Base-by-base conservation (phyloP, 2,329 filamentous ascomycete species). In the Exophiala phaeomuriformis region DNA sequence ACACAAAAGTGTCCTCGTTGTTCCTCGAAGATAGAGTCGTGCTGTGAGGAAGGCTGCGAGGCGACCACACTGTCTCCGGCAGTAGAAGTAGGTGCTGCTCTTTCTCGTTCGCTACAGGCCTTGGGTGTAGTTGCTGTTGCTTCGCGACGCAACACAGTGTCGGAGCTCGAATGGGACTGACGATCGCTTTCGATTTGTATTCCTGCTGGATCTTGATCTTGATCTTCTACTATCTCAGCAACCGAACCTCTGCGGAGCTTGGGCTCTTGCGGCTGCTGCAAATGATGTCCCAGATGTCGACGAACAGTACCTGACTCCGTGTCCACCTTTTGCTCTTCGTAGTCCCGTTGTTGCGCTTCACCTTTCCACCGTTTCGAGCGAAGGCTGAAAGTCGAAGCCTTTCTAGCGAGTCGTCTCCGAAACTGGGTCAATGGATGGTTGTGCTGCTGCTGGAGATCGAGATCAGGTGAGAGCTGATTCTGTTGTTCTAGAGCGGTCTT, bases 301-400 rank as follows among this genome's bases (percentile, higher is more conserved):
- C 33, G 30, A 36, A 39, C 47, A 50, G 28, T 10, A 36, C 19
- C 42, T 30, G 29, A 45, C 10, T 44, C 47, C 36, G 51, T 47
- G 30, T 32, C 41, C 41, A 51, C 43, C 49, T 49, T 49, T 48
- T 46, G 5, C n/a, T 44, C 43, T 12, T 41, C 31, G 12, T 52
- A 43, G 28, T 49, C 36, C 49, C 39, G 37, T 29, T 12, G 37
- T 46, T 46, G 12, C 8, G 44, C 33, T 39, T 58, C 55, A 8
- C 43, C 55, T 47, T 52, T 50, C 12, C 55, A 50, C 41, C 52
- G 43, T 49, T 50, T 57, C 9, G 45, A 41, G 10, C 53, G 52
- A 32, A 62, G 53, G 51, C 55, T 61, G 44, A 62, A 56, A 12
- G 56, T 57, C n/a, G 60, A 59, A 12, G 58, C 58, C 43, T 61